Evolutionary conservation across 2,329 filamentous ascomycete species (phyloP).

Genomic region (Ascochyta lentis): DNA sequence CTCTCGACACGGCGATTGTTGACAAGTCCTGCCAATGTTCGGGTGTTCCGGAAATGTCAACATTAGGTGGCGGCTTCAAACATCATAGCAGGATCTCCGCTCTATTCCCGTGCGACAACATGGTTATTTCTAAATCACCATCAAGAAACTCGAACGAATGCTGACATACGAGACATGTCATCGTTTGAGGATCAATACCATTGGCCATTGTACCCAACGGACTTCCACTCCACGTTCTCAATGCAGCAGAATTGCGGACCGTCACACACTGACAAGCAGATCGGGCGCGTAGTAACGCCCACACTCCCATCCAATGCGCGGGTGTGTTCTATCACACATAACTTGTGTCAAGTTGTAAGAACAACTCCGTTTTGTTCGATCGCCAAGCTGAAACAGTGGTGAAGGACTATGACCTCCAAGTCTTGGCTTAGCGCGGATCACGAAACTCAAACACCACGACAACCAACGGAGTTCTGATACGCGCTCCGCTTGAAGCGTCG

Average conservation of each 20-base stretch:
- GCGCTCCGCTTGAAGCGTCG: slow-evolving; percentile 19
- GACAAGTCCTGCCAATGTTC: slow-evolving; percentile 20
- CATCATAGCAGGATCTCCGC: slow-evolving; percentile 1
- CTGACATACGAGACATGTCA: not conserved
- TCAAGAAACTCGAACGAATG: not conserved
- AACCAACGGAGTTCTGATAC: slow-evolving; percentile 34
- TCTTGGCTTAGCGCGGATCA: slow-evolving; percentile 35
- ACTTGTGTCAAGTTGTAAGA: slow-evolving; percentile 31
- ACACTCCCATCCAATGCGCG: not conserved
- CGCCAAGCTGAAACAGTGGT: slow-evolving; percentile 49
- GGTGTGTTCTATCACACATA: not conserved
- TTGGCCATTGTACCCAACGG: not conserved
- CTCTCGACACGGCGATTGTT: slow-evolving; percentile 18
- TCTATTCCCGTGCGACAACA: slow-evolving; percentile 10
- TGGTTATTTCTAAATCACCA: not conserved
- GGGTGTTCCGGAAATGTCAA: slow-evolving; percentile 6
- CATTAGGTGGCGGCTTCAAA: slow-evolving; percentile 2
- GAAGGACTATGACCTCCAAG: slow-evolving; percentile 33
- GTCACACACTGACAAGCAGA: not conserved
- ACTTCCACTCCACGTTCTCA: not conserved
- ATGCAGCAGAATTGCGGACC: slow-evolving; percentile 1
- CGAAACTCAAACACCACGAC: slow-evolving; percentile 31
- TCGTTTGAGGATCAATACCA: not conserved
- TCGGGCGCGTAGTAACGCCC: not conserved
- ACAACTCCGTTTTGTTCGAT: slow-evolving; percentile 30